These are phyloP conservation scores for Eutrema heterophyllum DNA, from an alignment of 345 rosid genomes.

Conservation along the genomic window DNA sequence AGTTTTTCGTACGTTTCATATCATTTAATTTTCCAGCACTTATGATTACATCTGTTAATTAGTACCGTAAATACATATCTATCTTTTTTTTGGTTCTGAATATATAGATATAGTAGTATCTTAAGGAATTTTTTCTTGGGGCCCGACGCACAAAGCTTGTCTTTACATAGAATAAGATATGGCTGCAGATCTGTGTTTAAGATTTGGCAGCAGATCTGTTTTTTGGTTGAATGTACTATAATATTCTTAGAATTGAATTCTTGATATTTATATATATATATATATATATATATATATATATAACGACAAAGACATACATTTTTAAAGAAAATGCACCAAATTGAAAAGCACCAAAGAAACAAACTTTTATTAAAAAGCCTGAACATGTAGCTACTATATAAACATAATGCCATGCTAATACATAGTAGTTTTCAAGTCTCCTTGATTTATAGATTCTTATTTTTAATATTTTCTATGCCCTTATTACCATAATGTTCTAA, in stretches of 20 bases:
- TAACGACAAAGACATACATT: neutral
- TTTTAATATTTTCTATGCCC: neutral
- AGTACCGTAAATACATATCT: neutral
- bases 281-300: neutral
- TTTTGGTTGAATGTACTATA: constrained; percentile 3
- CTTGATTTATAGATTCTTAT: neutral
- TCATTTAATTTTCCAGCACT: neutral
- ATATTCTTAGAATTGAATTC: constrained; percentile 2
- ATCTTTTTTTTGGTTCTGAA: neutral
- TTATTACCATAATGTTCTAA: neutral
- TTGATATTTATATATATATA: neutral
- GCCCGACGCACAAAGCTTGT: constrained; percentile 27
- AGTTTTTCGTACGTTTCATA: constrained; percentile 15
- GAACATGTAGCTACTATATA: neutral
- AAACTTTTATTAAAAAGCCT: neutral
- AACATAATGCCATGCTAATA: neutral
- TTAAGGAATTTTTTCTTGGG: neutral
- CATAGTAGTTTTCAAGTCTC: neutral
- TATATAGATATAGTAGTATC: neutral
- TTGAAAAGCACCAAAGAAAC: neutral
- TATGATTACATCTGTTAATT: neutral
- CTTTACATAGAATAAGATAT: constrained; percentile 34
- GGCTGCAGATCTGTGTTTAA: constrained; percentile 29
- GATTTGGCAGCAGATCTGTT: constrained; percentile 34
- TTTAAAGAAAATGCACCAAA: neutral